Evolutionary conservation across 2,329 filamentous ascomycete species (phyloP), one percentile per base, ranked within the genome.

Genomic region (Aspergillus brunneoviolaceus): DNA sequence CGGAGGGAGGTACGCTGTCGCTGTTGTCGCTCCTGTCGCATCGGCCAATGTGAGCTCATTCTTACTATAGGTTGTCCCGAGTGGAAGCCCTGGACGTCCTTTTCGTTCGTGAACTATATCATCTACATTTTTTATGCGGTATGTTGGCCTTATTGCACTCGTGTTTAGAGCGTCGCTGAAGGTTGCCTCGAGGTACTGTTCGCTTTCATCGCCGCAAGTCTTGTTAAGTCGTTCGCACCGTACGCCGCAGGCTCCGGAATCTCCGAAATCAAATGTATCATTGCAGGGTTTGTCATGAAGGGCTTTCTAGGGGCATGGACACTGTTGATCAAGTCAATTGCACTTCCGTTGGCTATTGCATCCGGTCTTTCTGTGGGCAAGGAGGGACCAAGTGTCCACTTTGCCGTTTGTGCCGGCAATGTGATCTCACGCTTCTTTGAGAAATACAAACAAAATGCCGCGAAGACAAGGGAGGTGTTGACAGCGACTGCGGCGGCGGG

Each of bases 221-320:
- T 99, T 47, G 95, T 99, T 72, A 95, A 92, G 74, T 87, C 87
- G 1, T 98, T 95, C 76, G 93, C 95, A 4, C 95, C 95, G 0
- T 99, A 99, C 74, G 95, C 95, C 11, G 95, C 95, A 35, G 95
- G 95, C 16, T 96, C 92, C 12, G 95, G 95, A 47, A 99, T 99
- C 60, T 97, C 92, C 12, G 95, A 99, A 79, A 99, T 99, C 83
- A 99, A 99, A 77, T 96, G 92, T 77, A 98, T 99, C 72, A 96
- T 99, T 72, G 95, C 94, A 4, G 95, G 95, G 3, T 99, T 99
- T 74, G 91, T 98, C 53, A 99, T 99, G 95, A 97, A 98, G 77
- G 95, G 93, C 0, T 99, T 99, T 71, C 83, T 99, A 16, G 92
- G 94, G 21, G 89, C 89, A 69, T 92, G 92, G 85, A 98, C 95